Evolutionary conservation across 2,329 filamentous ascomycete genomes (phyloP).

Genomic region (Calonectria leucothoes): DNA sequence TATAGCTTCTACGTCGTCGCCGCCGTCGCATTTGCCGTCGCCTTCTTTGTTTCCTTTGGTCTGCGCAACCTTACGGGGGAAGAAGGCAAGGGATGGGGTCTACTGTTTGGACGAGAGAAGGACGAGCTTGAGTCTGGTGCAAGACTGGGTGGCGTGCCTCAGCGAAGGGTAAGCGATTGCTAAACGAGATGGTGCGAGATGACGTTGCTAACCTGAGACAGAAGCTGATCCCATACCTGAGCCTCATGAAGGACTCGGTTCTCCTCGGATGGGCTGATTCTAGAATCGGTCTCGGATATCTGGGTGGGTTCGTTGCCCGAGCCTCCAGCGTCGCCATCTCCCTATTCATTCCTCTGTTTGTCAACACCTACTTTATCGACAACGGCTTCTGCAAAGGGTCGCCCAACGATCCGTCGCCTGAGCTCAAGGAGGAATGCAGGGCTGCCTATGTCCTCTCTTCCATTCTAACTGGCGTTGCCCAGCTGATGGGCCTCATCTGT

Average conservation of each 20-base stretch:
- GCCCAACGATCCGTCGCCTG: constrained; percentile 72
- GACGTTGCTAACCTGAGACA: constrained; percentile 27
- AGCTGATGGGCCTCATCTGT: constrained; percentile 85
- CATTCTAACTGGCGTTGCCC: constrained; percentile 88
- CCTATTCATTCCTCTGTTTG: constrained; percentile 91
- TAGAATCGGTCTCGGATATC: constrained; percentile 86
- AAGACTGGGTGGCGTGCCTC: constrained; percentile 28
- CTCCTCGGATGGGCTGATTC: constrained; percentile 79
- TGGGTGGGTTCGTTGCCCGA: constrained; percentile 94
- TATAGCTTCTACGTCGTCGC: constrained; percentile 92
- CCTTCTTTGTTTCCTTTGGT: constrained; percentile 82
- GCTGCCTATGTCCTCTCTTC: constrained; percentile 90
- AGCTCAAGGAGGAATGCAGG: constrained; percentile 87
- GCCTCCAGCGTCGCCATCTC: constrained; percentile 96
- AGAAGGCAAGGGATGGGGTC: constrained; percentile 78
- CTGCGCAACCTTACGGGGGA: constrained; percentile 78
- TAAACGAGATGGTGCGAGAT: neutral
- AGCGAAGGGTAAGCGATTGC: constrained; percentile 40
- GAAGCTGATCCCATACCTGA: constrained; percentile 65
- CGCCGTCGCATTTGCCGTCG: constrained; percentile 76
- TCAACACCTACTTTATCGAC: constrained; percentile 89
- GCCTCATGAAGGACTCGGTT: constrained; percentile 72
- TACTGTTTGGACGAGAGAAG: constrained; percentile 60
- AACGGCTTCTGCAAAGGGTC: constrained; percentile 82
- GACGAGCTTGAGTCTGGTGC: constrained; percentile 35